Evolutionary conservation across 2,329 filamentous ascomycete species (phyloP).

Genomic region (Colletotrichum lupini): DNA sequence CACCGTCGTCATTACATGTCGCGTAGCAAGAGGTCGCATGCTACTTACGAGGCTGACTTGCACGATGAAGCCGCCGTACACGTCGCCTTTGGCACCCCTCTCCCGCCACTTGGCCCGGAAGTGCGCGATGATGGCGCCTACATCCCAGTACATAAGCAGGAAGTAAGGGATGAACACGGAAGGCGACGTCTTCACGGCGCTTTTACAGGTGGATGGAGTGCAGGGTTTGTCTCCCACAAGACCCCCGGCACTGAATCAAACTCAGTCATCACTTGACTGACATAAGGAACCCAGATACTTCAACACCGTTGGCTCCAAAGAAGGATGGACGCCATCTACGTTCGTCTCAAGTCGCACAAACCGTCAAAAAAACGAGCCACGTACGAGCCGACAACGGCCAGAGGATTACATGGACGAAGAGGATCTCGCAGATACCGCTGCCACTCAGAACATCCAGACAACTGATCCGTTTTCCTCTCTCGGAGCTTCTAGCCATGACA

Average conservation of each 20-base stretch:
- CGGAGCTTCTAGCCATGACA: slow-evolving; percentile 68
- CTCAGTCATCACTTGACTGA: neutral
- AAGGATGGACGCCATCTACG: slow-evolving; percentile 93
- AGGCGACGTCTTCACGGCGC: slow-evolving; percentile 93
- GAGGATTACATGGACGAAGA: slow-evolving; percentile 99
- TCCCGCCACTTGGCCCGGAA: slow-evolving; percentile 81
- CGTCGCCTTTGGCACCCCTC: slow-evolving; percentile 84
- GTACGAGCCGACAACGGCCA: slow-evolving; percentile 67
- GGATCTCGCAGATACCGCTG: slow-evolving; percentile 87
- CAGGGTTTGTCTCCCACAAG: slow-evolving; percentile 73
- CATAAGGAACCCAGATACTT: slow-evolving; percentile 76
- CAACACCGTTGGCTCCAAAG: slow-evolving; percentile 97
- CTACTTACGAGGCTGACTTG: slow-evolving; percentile 80
- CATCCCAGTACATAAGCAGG: slow-evolving; percentile 97
- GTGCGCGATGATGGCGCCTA: slow-evolving; percentile 91
- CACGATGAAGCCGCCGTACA: slow-evolving; percentile 77
- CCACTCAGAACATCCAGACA: slow-evolving; percentile 80
- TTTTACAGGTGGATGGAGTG: slow-evolving; percentile 96
- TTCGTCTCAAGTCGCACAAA: slow-evolving; percentile 91
- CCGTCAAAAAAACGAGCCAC: slow-evolving; percentile 74
- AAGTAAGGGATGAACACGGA: slow-evolving; percentile 92
- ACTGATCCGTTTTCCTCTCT: slow-evolving; percentile 79
- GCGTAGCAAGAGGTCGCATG: slow-evolving; percentile 76
- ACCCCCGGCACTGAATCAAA: slow-evolving; percentile 38
- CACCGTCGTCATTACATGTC: neutral